Conservation (phyloP, 2,329 filamentous ascomycete genomes). For the Dactylellina parvicollis region DNA sequence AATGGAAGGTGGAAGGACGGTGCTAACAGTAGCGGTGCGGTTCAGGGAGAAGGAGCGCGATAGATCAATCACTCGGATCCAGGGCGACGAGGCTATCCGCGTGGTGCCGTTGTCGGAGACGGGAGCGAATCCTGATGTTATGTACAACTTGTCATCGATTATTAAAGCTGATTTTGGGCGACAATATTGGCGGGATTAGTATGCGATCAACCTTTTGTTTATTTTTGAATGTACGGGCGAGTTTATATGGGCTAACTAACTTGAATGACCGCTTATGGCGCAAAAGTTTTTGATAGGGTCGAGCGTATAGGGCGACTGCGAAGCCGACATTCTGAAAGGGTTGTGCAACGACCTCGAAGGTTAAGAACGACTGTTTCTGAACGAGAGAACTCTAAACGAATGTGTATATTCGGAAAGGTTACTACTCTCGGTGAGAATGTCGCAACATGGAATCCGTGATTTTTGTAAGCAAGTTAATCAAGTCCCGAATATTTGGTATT, state of each 20-base stretch:
- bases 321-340: not conserved
- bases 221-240: too few relatives aligned
- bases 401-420: too few relatives aligned
- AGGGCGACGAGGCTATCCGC: constrained; percentile 22
- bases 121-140: constrained; percentile 27
- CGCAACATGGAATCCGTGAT: too few relatives aligned
- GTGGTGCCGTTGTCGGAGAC: constrained; percentile 29
- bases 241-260: constrained; percentile 12
- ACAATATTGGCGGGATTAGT: too few relatives aligned
- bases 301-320: constrained; percentile 23
- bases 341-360: not conserved
- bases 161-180: constrained; percentile 1
- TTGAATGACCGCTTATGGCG: constrained; percentile 35
- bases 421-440: too few relatives aligned
- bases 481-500: too few relatives aligned
- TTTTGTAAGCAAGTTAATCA: too few relatives aligned
- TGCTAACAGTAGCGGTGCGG: constrained; percentile 16
- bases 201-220: too few relatives aligned
- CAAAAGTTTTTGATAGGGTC: constrained; percentile 41
- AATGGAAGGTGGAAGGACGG: constrained; percentile 26
- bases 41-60: constrained; percentile 27
- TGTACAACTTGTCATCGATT: constrained; percentile 27
- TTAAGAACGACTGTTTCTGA: not conserved
- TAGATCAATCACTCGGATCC: constrained; percentile 35
- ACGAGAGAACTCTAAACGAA: not conserved